Base-by-base conservation (phyloP, 345 rosid genomes). In the Citrus sinensis region DNA sequence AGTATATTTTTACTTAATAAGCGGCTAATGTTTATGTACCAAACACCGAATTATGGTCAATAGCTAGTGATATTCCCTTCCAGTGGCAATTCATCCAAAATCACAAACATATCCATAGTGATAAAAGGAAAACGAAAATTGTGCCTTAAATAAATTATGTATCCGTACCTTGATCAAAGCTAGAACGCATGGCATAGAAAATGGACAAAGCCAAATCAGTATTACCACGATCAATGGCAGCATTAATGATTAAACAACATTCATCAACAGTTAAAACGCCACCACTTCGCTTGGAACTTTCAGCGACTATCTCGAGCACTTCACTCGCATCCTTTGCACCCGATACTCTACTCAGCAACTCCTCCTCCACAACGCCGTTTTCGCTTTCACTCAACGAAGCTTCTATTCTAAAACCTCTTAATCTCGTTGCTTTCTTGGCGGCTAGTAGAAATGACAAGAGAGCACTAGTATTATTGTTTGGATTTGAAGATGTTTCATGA, bases 141-240 rank as follows among this genome's bases (percentile, higher is more conserved):
- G 51, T 46, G 51, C 51, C 51, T 13, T 2, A 13, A 13, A 4
- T 46, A 13, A 46, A 46, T 13, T 46, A 46, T 13, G 51, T 3
- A 13, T 46, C 51, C 51, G 5, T 25, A 92, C 99, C 97, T 86
- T 83, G 89, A 80, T 89, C 94, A 83, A 94, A 96, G 78, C 92
- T 92, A 42, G 93, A 78, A 37, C 94, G 97, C 98, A 96, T 94
- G 70, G 97, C 90, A 59, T 90, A 89, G 87, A 96, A 92, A 73
- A 96, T 86, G 40, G 98, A 92, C 76, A 94, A 58, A 2, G 97
- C 98, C 74, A 96, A 85, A 69, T 90, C 97, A 5, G 84, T 83
- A 87, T 96, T 92, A 82, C 81, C 83, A 40, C 97, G 89, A 82
- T 83, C 87, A 70, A 96, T 62, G 62, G 99, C 93, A 16, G 93